These are phyloP conservation scores for Stagonosporopsis rhizophila DNA, from an alignment of 2,329 filamentous ascomycete genomes.

Conservation along the genomic window DNA sequence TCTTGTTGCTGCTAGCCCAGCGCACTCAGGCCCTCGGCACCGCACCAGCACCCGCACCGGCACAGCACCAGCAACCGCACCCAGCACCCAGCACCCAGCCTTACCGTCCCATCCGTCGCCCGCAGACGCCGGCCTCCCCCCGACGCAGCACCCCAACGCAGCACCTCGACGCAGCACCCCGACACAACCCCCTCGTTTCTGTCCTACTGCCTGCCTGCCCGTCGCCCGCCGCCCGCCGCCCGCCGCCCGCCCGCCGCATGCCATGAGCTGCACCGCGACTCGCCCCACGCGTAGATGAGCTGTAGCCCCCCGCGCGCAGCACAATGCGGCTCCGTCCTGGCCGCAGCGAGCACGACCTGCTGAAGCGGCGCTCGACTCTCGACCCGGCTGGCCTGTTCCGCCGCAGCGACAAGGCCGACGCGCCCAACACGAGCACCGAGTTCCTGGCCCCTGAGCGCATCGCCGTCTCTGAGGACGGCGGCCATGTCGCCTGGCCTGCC, in stretches of 20 bases:
- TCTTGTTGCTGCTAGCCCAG: too few relatives aligned
- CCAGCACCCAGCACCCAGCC: too few relatives aligned
- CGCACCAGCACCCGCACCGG: too few relatives aligned
- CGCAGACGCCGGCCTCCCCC: neutral
- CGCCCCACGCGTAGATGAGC: slow-evolving; percentile 34
- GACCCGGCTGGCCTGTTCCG: slow-evolving; percentile 50
- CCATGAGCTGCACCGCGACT: slow-evolving; percentile 43
- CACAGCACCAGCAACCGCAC: neutral
- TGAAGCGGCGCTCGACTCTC: slow-evolving; percentile 53
- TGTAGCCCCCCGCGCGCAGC: slow-evolving; percentile 32
- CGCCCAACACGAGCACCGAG: slow-evolving; percentile 35
- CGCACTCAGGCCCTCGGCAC: too few relatives aligned
- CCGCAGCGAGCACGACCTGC: slow-evolving; percentile 51
- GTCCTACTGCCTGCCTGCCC: neutral
- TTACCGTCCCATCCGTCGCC: too few relatives aligned
- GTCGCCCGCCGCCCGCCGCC: neutral
- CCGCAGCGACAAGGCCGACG: slow-evolving; percentile 44
- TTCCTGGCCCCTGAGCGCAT: slow-evolving; percentile 24
- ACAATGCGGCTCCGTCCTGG: slow-evolving; percentile 51
- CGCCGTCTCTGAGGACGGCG: slow-evolving; percentile 46
- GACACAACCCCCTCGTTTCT: too few relatives aligned
- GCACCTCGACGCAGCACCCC: too few relatives aligned
- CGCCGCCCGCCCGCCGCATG: slow-evolving; percentile 30
- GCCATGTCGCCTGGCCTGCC: slow-evolving; percentile 27
- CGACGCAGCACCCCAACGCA: too few relatives aligned